A percentile compares a stretch with the other conserved stretches of the same genome.
phyloP scores from a whole-genome alignment of 352 stramenopile genomes.

The Globisporangium paddicum region DNA sequence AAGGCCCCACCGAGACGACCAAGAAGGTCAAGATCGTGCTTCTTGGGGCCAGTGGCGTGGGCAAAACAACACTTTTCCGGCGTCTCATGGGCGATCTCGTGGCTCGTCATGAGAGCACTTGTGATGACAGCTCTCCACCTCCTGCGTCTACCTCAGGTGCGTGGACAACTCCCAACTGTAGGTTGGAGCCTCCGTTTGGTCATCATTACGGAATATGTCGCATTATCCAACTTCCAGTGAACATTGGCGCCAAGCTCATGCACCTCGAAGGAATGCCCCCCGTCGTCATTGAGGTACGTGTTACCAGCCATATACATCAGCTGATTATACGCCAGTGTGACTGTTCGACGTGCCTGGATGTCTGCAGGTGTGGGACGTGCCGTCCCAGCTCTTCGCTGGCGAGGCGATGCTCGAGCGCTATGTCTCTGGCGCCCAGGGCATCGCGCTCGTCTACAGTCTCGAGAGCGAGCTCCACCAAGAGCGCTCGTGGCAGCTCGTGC shows the following conservation, averaged over 20 bases:
- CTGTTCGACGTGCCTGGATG: no score
- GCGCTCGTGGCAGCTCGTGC: slow-evolving; percentile 2
- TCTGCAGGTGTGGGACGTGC: slow-evolving; percentile 64
- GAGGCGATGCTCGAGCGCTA: slow-evolving; percentile 44
- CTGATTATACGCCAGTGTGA: no score
- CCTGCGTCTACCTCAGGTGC: slow-evolving; percentile 34
- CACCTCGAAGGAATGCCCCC: slow-evolving; percentile 28
- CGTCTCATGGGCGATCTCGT: slow-evolving; percentile 32
- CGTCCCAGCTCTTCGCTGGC: slow-evolving; percentile 40
- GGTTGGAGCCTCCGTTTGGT: no score
- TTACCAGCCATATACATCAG: no score
- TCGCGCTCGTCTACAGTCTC: slow-evolving; percentile 46
- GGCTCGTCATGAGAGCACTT: neutral
- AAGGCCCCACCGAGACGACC: neutral
- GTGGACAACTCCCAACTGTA: neutral
- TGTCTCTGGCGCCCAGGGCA: slow-evolving; percentile 21
- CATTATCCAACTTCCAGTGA: slow-evolving; percentile 13
- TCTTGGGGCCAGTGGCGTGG: slow-evolving; percentile 30
- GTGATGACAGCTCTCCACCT: slow-evolving; percentile 8
- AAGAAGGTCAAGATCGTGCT: slow-evolving; percentile 49
- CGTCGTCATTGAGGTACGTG: slow-evolving; percentile 43
- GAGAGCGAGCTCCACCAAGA: neutral
- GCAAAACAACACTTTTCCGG: slow-evolving; percentile 54
- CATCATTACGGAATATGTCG: no score
- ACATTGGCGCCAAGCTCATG: slow-evolving; percentile 53